Base-by-base conservation (phyloP, 176 grass and related monocot species). In the Dactylis glomerata region DNA sequence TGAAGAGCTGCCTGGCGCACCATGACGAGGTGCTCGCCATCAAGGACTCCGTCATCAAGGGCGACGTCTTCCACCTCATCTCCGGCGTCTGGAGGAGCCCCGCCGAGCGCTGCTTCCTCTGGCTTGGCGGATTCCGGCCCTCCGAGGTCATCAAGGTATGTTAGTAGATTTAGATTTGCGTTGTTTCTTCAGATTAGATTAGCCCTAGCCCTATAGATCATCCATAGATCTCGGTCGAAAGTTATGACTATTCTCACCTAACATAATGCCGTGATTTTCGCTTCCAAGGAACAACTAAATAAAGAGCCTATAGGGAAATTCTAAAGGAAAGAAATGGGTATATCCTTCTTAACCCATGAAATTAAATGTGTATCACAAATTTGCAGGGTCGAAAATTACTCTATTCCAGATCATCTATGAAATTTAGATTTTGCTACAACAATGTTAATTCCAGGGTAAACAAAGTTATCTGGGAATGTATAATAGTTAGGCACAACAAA, bases 61-160 rank as follows among this genome's bases (percentile, higher is more conserved):
- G 80, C 59, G 96, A 98, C 92, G 91, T 94, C 92, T 92, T 98
- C 90, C 93, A 99, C 87, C 91, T 99, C 89, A 94, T 92, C 63
- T 96, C 96, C 88, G 96, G 93, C 81, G 75, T 94, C 82, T 99
- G 91, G 93, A 86, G 77, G 91, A 96, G 91, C 42, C 96, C 96
- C 30, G 93, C 91, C 42, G 93, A 99, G 93, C 93, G 96, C 73
- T 96, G 96, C 87, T 99, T 99, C 93, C 94, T 99, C 83, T 99
- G 96, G 96, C 89, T 99, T 55, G 96, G 96, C 50, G 96, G 90
- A 17, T 96, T 99, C 83, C 93, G 96, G 14, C 96, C 96, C 49
- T 99, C 96, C 24, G 96, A 96, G 46, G 78, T 96, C 87, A 90
- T 99, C 84, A 99, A 99, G 96, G 96, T 99, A 50, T 62, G 83